These are phyloP conservation scores for Phycomyces blakesleeanus DNA, from an alignment of 192 early-diverging fungal species.

Conservation along the genomic window DNA sequence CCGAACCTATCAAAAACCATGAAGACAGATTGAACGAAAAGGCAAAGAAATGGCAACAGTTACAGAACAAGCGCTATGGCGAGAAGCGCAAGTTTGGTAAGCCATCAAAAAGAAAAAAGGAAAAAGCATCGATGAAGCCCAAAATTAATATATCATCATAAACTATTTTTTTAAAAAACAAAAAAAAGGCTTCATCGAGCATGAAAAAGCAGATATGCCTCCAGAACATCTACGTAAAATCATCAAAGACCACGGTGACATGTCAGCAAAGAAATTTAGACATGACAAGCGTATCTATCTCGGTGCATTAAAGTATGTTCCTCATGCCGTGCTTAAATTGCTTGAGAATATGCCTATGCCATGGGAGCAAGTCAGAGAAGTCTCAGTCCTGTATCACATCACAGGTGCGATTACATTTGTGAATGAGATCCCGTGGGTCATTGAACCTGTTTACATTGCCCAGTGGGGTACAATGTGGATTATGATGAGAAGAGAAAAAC, in stretches of 20 bases:
- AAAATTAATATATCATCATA: no score
- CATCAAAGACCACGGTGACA: constrained; percentile 99
- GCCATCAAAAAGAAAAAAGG: not conserved
- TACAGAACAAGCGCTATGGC: constrained; percentile 87
- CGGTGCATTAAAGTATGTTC: constrained; percentile 97
- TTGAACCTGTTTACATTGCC: constrained; percentile 96
- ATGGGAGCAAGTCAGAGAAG: constrained; percentile 97
- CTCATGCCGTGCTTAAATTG: constrained; percentile 96
- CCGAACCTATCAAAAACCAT: constrained; percentile 9
- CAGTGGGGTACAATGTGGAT: constrained; percentile 99
- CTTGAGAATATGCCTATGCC: constrained; percentile 99
- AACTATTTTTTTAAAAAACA: no score
- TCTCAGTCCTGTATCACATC: constrained; percentile 94
- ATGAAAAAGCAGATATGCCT: constrained; percentile 96
- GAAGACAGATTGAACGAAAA: constrained; percentile 76
- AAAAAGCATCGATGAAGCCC: no score
- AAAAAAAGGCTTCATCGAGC: constrained; percentile 74
- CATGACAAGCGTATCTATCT: constrained; percentile 98
- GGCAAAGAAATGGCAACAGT: constrained; percentile 86
- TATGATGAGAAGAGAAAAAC: constrained; percentile 99
- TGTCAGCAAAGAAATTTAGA: constrained; percentile 94
- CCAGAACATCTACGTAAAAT: constrained; percentile 97
- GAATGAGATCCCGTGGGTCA: constrained; percentile 92
- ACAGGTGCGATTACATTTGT: constrained; percentile 99
- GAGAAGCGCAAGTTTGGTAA: constrained; percentile 89